Base-by-base conservation (phyloP, 2,329 filamentous ascomycete genomes). In the Leptographium wingfieldii region DNA sequence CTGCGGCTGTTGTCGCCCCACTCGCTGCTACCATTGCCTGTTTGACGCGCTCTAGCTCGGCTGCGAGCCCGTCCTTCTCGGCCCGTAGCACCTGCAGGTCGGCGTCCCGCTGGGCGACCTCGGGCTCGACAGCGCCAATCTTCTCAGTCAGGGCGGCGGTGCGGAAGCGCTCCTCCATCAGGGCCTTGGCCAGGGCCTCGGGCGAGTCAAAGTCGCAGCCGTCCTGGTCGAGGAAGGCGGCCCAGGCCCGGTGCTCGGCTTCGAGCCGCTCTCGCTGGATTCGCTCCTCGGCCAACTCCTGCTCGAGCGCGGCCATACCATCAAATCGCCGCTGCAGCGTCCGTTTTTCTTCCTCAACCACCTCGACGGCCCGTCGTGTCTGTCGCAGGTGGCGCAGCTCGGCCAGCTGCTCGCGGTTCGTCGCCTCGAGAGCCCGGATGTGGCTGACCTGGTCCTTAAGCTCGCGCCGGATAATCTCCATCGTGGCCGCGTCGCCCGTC, bases 291-390 rank as follows among this genome's bases (percentile, higher is more conserved):
- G 83, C 80, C 14, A 97, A 77, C 68, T 96, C 88, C 33, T 82
- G 78, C 67, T 94, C 84, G 11, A 96, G 68, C 14, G 82, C 78
- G 60, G 89, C 84, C 71, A 92, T 86, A 46, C 87, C 77, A 62
- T 90, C 84, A 1, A 99, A 71, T 68, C 85, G 90, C 38, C 85
- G 84, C 70, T 94, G 87, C 27, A 99, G 74, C 0, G 84, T 83
- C 63, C 89, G 80, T 76, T 97, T 97, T 75, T 99, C 91, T 71
- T 99, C 94, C 69, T 99, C 91, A 0, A 97, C 88, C 2, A 99
- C 82, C 68, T 96, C 90, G 1, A 96, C 86, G n/a, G 88, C 90
- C 73, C 89, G 92, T 70, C 91, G 86, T 3, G 87, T 75, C 65
- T 91, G 88, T 16, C 91, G 86, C 46, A 95, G 79, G 65, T 91